Percentiles rank a stretch among this genome's conserved stretches.
phyloP scores from a whole-genome alignment of 1,139 yeast species.

The Suhomyces ambrosiae region DNA sequence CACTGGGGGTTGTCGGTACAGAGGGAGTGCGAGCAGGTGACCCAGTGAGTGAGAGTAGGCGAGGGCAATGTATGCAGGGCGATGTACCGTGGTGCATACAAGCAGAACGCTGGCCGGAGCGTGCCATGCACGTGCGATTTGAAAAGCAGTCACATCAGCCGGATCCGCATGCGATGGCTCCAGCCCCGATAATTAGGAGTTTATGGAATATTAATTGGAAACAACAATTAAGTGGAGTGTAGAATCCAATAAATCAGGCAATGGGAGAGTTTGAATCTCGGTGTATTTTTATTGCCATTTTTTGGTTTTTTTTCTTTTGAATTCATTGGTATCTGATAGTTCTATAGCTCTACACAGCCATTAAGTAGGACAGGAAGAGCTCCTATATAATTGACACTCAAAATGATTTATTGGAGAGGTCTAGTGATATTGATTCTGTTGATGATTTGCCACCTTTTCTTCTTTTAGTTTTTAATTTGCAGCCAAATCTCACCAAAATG shows the following conservation, averaged over 20 bases:
- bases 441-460: no score
- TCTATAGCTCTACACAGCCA: neutral
- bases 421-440: no score
- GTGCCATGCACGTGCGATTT: constrained; percentile 9
- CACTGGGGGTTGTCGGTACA: constrained; percentile 13
- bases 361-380: no score
- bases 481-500: no score
- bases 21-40: constrained; percentile 11
- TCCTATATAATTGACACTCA: no score
- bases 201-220: neutral
- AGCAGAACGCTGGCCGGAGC: constrained; percentile 1
- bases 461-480: no score
- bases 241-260: no score
- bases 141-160: constrained; percentile 15
- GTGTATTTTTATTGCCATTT: neutral
- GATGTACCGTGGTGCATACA: constrained; percentile 4
- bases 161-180: no score
- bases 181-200: neutral
- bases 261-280: no score
- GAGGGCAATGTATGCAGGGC: constrained; percentile 12
- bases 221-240: no score
- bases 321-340: neutral
- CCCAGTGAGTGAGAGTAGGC: constrained; percentile 2
- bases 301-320: neutral
- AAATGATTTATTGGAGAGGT: no score